Conservation (phyloP, 1,284 basidiomycete genomes). For the Thecaphora frezii region DNA sequence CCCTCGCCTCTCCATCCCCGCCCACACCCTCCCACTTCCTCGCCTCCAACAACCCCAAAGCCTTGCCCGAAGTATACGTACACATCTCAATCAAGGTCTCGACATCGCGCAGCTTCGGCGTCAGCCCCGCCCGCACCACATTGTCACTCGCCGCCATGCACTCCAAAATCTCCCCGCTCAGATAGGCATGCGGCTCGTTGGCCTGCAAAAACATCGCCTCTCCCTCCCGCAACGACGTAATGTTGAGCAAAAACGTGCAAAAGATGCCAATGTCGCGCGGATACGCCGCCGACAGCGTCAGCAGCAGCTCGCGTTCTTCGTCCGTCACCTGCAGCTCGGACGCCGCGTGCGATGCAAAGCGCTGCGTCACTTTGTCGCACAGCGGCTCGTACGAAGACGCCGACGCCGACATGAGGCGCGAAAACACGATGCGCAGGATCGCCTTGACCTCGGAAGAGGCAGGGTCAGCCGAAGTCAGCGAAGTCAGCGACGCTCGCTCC, state of each 20-base stretch:
- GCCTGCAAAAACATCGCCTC: conserved; percentile 93
- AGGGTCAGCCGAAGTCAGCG: background rate
- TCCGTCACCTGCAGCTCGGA: conserved; percentile 15
- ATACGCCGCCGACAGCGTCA: conserved; percentile 77
- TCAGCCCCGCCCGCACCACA: conserved; percentile 96
- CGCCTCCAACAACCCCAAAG: conserved; percentile 67
- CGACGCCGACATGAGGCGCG: conserved; percentile 34
- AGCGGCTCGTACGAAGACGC: conserved; percentile 5
- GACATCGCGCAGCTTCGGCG: conserved; percentile 92
- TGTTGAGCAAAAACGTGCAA: conserved; percentile 88
- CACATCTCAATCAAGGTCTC: conserved; percentile 83
- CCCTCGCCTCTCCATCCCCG: conserved; percentile 28
- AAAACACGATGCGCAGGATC: conserved; percentile 36
- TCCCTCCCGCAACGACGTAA: conserved; percentile 76
- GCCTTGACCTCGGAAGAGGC: conserved; percentile 3
- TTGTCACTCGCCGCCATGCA: conserved; percentile 69
- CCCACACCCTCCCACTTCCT: conserved; percentile 54
- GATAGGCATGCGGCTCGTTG: conserved; percentile 94
- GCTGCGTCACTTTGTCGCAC: conserved; percentile 9
- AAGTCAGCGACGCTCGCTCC: background rate
- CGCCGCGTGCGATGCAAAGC: conserved; percentile 8
- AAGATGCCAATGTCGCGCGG: conserved; percentile 91
- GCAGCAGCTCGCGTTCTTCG: conserved; percentile 66
- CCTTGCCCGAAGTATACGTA: conserved; percentile 72
- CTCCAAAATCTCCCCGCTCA: conserved; percentile 64